Conservation (phyloP, 805 yeast species). For the Zygosaccharomyces lentus region DNA sequence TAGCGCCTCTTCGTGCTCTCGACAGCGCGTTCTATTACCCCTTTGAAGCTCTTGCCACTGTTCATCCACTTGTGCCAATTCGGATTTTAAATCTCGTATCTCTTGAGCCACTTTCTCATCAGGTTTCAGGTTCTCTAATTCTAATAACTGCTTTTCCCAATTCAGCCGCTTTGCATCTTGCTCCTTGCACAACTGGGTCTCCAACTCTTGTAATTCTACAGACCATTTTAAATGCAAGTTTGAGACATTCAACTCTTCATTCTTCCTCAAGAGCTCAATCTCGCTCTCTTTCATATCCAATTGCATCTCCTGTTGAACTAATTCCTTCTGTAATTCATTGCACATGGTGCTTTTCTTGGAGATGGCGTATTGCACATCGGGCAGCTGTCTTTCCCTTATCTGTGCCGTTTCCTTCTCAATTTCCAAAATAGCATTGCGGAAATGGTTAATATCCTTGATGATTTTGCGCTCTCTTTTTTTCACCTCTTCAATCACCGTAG, state of each 20-base stretch:
- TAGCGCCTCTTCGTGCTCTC: slow-evolving; percentile 13
- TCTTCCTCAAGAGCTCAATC: slow-evolving; percentile 14
- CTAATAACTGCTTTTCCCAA: slow-evolving; percentile 23
- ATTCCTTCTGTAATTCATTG: slow-evolving; percentile 22
- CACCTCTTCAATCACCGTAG: slow-evolving; percentile 30
- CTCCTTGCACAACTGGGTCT: slow-evolving; percentile 21
- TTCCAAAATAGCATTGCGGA: slow-evolving; percentile 27
- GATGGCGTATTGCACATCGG: slow-evolving; percentile 25
- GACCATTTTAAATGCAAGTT: slow-evolving; percentile 24
- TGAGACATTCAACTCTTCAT: slow-evolving; percentile 20
- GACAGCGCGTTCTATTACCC: slow-evolving; percentile 14
- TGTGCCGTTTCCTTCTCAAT: slow-evolving; percentile 25
- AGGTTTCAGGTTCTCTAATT: slow-evolving; percentile 30
- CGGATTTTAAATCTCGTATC: slow-evolving; percentile 26
- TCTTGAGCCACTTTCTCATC: slow-evolving; percentile 30
- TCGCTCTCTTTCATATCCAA: slow-evolving; percentile 20
- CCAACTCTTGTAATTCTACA: slow-evolving; percentile 23
- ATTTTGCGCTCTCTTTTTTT: slow-evolving; percentile 33
- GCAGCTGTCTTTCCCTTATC: slow-evolving; percentile 21
- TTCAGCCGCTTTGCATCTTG: slow-evolving; percentile 15
- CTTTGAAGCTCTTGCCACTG: slow-evolving; percentile 13
- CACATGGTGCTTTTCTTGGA: slow-evolving; percentile 22
- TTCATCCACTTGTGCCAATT: slow-evolving; percentile 20
- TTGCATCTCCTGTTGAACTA: slow-evolving; percentile 16
- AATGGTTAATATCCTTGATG: slow-evolving; percentile 28